These are phyloP conservation scores for Hanseniaspora vineae DNA, from an alignment of 805 yeast genomes.

Conservation along the genomic window DNA sequence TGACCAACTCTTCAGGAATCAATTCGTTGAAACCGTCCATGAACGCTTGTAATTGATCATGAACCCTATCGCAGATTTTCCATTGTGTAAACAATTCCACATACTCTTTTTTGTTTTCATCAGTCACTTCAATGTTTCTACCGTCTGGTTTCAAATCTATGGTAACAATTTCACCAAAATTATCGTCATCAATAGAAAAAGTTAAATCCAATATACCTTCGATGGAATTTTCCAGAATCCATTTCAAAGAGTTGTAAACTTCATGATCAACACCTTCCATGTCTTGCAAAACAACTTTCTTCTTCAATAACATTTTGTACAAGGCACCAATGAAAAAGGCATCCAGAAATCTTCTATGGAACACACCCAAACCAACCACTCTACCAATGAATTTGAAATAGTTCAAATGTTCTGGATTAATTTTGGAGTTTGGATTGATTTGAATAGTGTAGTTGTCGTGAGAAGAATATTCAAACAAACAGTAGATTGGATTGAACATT, in stretches of 20 bases:
- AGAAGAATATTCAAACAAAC: slow-evolving; percentile 93
- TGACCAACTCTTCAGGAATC: slow-evolving; percentile 91
- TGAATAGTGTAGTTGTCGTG: slow-evolving; percentile 97
- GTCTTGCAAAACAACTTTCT: slow-evolving; percentile 89
- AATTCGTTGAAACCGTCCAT: slow-evolving; percentile 95
- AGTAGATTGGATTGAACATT: slow-evolving; percentile 97
- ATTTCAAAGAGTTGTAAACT: slow-evolving; percentile 83
- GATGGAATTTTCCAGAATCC: slow-evolving; percentile 93
- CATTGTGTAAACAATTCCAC: slow-evolving; percentile 92
- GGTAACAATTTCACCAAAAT: slow-evolving; percentile 84
- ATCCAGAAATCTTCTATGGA: slow-evolving; percentile 95
- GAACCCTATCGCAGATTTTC: slow-evolving; percentile 87
- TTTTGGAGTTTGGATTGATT: slow-evolving; percentile 92
- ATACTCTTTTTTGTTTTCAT: slow-evolving; percentile 89
- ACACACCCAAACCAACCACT: slow-evolving; percentile 94
- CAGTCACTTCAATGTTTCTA: slow-evolving; percentile 77
- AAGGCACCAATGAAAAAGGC: slow-evolving; percentile 98
- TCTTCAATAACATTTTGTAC: slow-evolving; percentile 93
- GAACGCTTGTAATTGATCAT: slow-evolving; percentile 91
- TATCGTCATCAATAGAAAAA: slow-evolving; percentile 81
- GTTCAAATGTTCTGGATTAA: slow-evolving; percentile 95
- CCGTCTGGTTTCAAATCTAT: slow-evolving; percentile 89
- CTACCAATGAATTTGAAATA: slow-evolving; percentile 97
- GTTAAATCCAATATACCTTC: slow-evolving; percentile 79
- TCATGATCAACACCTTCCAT: slow-evolving; percentile 99